These are phyloP conservation scores for Pelagophyceae sp. DNA, from an alignment of 352 stramenopile genomes.

Conservation along the genomic window DNA sequence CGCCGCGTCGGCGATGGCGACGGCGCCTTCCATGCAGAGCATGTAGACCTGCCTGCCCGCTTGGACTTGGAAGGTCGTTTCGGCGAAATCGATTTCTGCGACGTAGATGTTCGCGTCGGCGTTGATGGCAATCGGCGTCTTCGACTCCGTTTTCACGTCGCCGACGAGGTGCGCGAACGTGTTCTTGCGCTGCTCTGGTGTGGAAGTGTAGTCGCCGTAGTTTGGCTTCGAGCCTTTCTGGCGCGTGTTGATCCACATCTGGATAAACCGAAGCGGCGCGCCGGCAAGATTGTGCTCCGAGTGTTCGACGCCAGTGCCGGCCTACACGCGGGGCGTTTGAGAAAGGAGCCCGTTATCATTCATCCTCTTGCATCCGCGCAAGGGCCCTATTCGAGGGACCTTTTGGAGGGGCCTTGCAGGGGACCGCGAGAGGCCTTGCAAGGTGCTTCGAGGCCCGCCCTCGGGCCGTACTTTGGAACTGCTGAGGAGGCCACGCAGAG, in stretches of 20 bases:
- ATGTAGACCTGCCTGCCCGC: conserved; percentile 48
- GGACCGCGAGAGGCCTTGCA: too few relatives aligned
- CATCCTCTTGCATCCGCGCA: too few relatives aligned
- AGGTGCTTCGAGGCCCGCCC: too few relatives aligned
- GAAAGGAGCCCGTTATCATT: too few relatives aligned
- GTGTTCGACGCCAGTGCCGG: conserved; percentile 47
- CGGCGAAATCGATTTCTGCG: conserved; percentile 43
- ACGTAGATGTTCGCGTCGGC: conserved; percentile 53
- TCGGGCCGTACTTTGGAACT: too few relatives aligned
- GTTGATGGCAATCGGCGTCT: conserved; percentile 43
- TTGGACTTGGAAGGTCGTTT: conserved; percentile 36
- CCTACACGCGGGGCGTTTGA: too few relatives aligned
- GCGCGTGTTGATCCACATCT: conserved; percentile 53
- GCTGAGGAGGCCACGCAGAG: too few relatives aligned
- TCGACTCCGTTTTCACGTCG: conserved; percentile 31
- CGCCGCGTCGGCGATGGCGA: conserved; percentile 34
- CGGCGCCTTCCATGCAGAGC: conserved; percentile 48
- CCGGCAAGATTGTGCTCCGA: conserved; percentile 49
- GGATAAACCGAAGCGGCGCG: conserved; percentile 55
- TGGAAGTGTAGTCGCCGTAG: conserved; percentile 45
- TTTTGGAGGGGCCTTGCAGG: too few relatives aligned
- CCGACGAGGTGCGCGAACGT: conserved; percentile 45
- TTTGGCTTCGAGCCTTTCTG: conserved; percentile 39
- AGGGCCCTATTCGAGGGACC: too few relatives aligned
- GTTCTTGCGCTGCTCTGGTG: conserved; percentile 13